Base-by-base conservation (phyloP, 2,329 filamentous ascomycete species). In the Phoma sp. region DNA sequence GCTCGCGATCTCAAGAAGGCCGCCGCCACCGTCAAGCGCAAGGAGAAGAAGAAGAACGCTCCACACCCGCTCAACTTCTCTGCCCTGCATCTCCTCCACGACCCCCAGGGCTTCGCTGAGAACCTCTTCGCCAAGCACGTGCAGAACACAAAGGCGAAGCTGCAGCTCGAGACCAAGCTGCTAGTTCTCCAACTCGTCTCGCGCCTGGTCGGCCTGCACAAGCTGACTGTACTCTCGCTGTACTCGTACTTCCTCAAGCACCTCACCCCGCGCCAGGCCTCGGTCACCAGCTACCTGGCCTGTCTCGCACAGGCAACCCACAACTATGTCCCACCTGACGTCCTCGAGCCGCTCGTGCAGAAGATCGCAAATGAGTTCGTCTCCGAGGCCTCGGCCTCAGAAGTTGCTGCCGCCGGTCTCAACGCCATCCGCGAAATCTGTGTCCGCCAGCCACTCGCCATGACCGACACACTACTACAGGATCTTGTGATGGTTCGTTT, bases 291-390 rank as follows among this genome's bases (percentile, higher is more conserved):
- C 0, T 96, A 98, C 76, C 80, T 99, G 52, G 95, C 95, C 10
- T 96, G 89, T 9, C 82, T 98, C 51, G 95, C 95, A 0, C 95
- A 98, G 78, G 90, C 90, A 3, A 92, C 91, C 7, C 95, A 99
- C 73, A 89, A 88, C 60, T 83, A 96, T 33, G 93, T 99, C 0
- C 95, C 95, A 0, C 93, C 93, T 0, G 95, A 99, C 79, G 89
- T 88, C 0, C 81, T 99, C 9, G 93, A 98, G 73, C 93, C 95
- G 0, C 79, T 98, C 4, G 81, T 99, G 2, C 88, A 91, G 73
- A 98, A 97, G 78, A 98, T 99, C 66, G 93, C 95, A 29, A 97
- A 98, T 70, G 95, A 99, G 73, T 99, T 99, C 70, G 93, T 99
- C 2, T 96, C 92, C 0, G 95, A 99, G 77, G 95, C 91, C 1